Evolutionary conservation across 306 rosid genomes (phyloP), one percentile per base, ranked within the genome.

Genomic region (Alnus glutinosa): DNA sequence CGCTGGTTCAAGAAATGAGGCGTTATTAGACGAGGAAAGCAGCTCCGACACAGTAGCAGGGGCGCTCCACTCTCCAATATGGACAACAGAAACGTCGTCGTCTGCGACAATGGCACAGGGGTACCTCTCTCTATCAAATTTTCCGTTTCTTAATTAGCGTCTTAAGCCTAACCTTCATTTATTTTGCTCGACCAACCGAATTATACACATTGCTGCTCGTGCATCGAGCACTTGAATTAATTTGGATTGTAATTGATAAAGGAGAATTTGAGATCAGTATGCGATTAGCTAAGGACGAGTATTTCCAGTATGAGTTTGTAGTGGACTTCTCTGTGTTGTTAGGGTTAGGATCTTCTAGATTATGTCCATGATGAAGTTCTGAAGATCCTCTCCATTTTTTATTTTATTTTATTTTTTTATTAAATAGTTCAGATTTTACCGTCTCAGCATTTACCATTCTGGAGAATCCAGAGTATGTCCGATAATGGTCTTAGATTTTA

Each of bases 51-150:
- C 37, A n/a, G 39, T 62, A 59, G 44, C 12, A 32, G 44, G 76
- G 23, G 48, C 18, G 44, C 47, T 61, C 37, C 6, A 49, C 52
- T 7, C 15, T 50, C 74, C 74, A 68, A 0, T 61, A 95, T 95
- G 99, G 97, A 91, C 78, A 93, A 79, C 82, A 86, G 82, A 82
- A 93, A 91, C 59, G 91, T 95, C 80, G 92, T 95, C 88, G 98
- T 95, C 71, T 95, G 99, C 82, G 98, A 95, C 87, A 95, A 95
- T 80, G 99, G 99, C 88, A 95, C 99, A 47, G 99, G 98, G 79
- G 97, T 95, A 85, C 70, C 19, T 14, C 34, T 14, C 78, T 77
- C 23, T 47, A 46, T 37, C 55, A 49, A 12, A 0, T 49, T 70
- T 82, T 61, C 48, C 72, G 62, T 71, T 28, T 47, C 58, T 15